Base-by-base conservation (phyloP, 805 yeast genomes). In the Spathaspora passalidarum region DNA sequence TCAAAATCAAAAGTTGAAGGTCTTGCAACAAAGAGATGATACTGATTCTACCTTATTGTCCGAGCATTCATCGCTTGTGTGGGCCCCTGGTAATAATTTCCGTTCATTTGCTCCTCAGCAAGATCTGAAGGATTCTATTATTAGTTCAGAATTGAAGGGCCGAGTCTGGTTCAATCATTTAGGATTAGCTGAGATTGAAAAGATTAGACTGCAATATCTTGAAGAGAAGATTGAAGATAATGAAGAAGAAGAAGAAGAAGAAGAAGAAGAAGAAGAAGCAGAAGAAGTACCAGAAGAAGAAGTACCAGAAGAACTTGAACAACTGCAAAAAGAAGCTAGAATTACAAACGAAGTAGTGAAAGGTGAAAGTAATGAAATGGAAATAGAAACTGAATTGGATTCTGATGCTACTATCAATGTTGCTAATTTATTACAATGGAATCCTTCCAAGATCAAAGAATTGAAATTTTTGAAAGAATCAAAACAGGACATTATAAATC, bases 101-200 rank as follows among this genome's bases (percentile, higher is more conserved):
- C 56, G 57, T 38, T 65, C 75, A 7, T 68, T 70, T 55, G 76
- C 69, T 10, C 75, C 76, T 4, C 42, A 49, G 1, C 35, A 50
- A 10, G 76, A 70, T 48, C 68, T 66, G 59, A 57, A 59, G 34
- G 66, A 61, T 17, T 49, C 63, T 2, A 65, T 68, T 18, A 57
- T 71, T 10, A 60, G 67, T n/a, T 60, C 59, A 20, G 56, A 55
- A 14, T 56, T 65, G 21, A 66, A 64, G 45, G 58, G 59, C 18
- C 60, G 62, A 34, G 59, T 72, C 14, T 72, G 77, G 77, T 59
- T 65, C 32, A 61, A 62, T 43, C 74, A 69, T 49, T 56, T 72
- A 18, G 77, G 77, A 0, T 54, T 55, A 16, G 55, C 60, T 16
- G 59, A 67, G 46, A 57, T 69, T 29, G 59, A 55, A 23, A 51